phyloP scores from a whole-genome alignment of 441 rosid species.

The Theobroma grandiflorum region DNA sequence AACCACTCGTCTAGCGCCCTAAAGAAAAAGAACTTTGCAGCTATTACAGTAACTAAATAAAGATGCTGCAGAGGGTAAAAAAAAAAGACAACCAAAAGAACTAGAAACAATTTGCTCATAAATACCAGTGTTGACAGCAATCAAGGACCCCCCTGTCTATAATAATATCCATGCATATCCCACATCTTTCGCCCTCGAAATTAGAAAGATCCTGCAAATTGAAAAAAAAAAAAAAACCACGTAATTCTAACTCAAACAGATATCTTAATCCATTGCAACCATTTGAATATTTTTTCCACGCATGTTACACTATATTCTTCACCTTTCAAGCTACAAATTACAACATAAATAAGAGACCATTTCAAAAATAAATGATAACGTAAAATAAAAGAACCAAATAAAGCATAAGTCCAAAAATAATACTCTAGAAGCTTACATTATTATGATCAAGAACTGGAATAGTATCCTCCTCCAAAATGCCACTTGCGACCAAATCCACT shows the following conservation, averaged over 20 bases:
- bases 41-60: background rate
- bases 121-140: constrained; percentile 96
- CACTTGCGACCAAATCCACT: constrained; percentile 61
- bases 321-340: constrained; percentile 5
- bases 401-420: background rate
- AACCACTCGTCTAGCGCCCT: background rate
- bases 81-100: background rate
- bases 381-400: constrained; percentile 6
- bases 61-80: background rate
- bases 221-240: constrained; percentile 4
- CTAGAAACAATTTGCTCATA: constrained; percentile 9
- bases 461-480: constrained; percentile 62
- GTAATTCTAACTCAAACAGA: constrained; percentile 11
- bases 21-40: background rate
- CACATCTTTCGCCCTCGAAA: constrained; percentile 89
- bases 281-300: background rate
- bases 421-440: constrained; percentile 50
- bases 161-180: constrained; percentile 94
- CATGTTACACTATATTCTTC: background rate
- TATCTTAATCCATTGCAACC: constrained; percentile 11
- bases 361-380: background rate
- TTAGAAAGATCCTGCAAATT: constrained; percentile 59
- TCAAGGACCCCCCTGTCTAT: constrained; percentile 95
- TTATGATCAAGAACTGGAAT: constrained; percentile 55
- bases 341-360: background rate